A percentile compares a stretch with the other conserved stretches of the same genome.
phyloP scores from a whole-genome alignment of 129 eudicot genomes.

The Flaveria trinervia region DNA sequence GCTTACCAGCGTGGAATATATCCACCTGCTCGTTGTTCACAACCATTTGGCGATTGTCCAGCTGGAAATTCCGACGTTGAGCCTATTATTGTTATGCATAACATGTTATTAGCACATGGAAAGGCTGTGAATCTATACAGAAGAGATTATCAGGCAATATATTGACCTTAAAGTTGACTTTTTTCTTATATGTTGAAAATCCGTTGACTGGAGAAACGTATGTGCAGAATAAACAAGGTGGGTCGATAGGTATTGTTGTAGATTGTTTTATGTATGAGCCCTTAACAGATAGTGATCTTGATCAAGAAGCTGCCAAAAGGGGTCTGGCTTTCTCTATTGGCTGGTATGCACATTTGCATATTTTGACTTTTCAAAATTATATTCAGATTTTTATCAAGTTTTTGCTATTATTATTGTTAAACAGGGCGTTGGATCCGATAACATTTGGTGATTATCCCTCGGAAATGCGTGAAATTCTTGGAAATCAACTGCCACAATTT shows the following conservation, averaged over 20 bases:
- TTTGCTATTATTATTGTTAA: constrained; percentile 10
- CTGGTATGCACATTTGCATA: constrained; percentile 48
- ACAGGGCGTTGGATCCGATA: constrained; percentile 79
- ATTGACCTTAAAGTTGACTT: constrained; percentile 16
- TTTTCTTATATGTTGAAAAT: constrained; percentile 4
- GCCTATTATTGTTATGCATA: constrained; percentile 69
- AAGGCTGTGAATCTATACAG: constrained; percentile 67
- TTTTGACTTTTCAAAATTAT: background rate
- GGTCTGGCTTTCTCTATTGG: constrained; percentile 61
- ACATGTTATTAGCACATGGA: constrained; percentile 83
- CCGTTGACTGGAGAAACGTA: constrained; percentile 19
- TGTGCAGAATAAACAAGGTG: constrained; percentile 60
- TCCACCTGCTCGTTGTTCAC: constrained; percentile 84
- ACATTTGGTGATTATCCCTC: constrained; percentile 77
- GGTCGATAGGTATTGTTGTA: constrained; percentile 55
- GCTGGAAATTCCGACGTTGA: constrained; percentile 74
- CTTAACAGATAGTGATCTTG: constrained; percentile 44
- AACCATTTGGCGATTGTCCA: constrained; percentile 70
- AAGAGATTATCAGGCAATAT: constrained; percentile 49
- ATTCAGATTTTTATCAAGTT: background rate
- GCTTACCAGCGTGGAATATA: constrained; percentile 48
- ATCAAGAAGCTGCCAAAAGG: constrained; percentile 64
- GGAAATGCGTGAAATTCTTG: constrained; percentile 60
- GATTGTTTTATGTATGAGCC: constrained; percentile 51
- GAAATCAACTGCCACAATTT: constrained; percentile 62